Evolutionary conservation across 23 red algal species (phyloP).

Genomic region (Gracilaria gracilis): DNA sequence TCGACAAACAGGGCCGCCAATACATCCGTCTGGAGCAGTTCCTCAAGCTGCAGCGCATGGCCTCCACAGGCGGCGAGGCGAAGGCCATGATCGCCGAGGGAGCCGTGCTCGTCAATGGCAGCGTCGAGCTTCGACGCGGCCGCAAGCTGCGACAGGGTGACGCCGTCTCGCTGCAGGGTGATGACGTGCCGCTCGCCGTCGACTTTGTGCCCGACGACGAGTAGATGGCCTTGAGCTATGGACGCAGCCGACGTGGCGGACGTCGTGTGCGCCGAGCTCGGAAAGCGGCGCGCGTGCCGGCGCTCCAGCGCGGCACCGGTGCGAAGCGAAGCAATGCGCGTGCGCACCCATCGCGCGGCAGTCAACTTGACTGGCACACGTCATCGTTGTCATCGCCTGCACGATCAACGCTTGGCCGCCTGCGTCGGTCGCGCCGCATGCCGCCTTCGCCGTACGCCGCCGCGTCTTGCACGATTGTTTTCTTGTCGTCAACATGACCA

Average conservation of each 20-base stretch:
- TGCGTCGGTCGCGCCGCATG: too few relatives aligned
- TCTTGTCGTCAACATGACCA: conserved; percentile 4
- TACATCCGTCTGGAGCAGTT: conserved; percentile 63
- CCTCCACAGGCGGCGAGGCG: conserved; percentile 54
- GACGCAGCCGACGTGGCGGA: not conserved
- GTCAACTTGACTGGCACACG: not conserved
- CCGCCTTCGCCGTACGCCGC: not conserved
- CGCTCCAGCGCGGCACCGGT: not conserved
- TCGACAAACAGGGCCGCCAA: conserved; percentile 37
- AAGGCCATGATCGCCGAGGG: conserved; percentile 60
- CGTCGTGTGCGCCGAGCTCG: too few relatives aligned
- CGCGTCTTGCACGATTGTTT: not conserved
- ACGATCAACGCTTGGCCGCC: not conserved
- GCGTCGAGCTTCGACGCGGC: conserved; percentile 48
- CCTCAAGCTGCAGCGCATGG: conserved; percentile 61
- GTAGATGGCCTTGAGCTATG: too few relatives aligned
- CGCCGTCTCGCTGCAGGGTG: not conserved
- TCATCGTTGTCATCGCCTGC: not conserved
- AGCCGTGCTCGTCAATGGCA: conserved; percentile 61
- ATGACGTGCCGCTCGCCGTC: not conserved
- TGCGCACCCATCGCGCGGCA: too few relatives aligned
- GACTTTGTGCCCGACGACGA: not conserved
- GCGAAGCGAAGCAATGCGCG: too few relatives aligned
- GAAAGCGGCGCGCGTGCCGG: too few relatives aligned
- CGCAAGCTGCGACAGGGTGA: conserved; percentile 47